Evolutionary conservation across 768 basidiomycete species (phyloP).

Genomic region (Kwoniella sp.): DNA sequence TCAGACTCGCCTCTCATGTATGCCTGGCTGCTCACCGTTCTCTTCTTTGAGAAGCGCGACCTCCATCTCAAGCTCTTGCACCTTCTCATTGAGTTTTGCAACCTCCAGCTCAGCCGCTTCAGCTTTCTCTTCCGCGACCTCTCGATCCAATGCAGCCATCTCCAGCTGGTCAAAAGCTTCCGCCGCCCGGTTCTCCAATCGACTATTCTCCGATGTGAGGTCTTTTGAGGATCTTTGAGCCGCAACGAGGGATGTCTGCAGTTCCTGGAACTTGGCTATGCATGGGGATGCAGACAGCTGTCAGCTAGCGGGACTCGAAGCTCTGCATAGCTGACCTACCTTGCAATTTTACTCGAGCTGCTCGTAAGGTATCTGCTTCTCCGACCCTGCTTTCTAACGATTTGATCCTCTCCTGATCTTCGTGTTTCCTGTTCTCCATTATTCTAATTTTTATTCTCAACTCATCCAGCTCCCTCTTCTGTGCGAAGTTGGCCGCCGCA

Average conservation of each 20-base stretch:
- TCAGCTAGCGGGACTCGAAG: neutral
- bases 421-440: slow-evolving; percentile 80
- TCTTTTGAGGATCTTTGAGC: slow-evolving; percentile 78
- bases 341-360: slow-evolving; percentile 85
- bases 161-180: slow-evolving; percentile 90
- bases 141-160: slow-evolving; percentile 92
- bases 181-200: slow-evolving; percentile 69
- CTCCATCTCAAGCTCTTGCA: slow-evolving; percentile 81
- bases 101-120: slow-evolving; percentile 77
- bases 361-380: slow-evolving; percentile 80
- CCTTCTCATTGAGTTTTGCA: slow-evolving; percentile 74
- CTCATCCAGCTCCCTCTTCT: slow-evolving; percentile 63
- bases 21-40: slow-evolving; percentile 58
- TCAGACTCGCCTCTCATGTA: neutral
- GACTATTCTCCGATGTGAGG: slow-evolving; percentile 68
- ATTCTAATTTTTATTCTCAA: slow-evolving; percentile 79
- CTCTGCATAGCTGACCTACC: slow-evolving; percentile 35
- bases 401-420: slow-evolving; percentile 80
- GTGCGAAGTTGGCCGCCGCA: slow-evolving; percentile 20
- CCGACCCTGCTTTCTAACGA: slow-evolving; percentile 80
- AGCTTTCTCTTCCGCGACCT: slow-evolving; percentile 90
- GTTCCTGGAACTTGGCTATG: slow-evolving; percentile 74
- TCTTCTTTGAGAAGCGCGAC: slow-evolving; percentile 69
- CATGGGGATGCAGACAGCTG: neutral
- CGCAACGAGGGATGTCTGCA: slow-evolving; percentile 76